Evolutionary conservation across 345 rosid species (phyloP), one percentile per base, ranked within the genome.

Genomic region (Boechera divaricarpa): DNA sequence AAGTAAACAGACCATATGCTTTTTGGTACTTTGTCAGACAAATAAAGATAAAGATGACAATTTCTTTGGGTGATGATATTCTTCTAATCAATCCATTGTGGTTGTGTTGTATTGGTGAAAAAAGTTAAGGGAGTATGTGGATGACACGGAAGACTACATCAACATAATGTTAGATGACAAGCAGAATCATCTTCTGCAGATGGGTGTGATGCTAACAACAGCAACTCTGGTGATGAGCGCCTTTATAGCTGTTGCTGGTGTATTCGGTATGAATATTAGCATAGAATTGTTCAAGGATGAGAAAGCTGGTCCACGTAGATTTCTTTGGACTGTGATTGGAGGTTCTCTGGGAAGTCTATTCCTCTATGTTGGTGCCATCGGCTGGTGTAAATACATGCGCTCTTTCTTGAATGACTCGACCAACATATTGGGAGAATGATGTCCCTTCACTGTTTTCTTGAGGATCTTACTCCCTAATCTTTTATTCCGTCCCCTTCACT

Each of bases 121-220:
- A 54, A 73, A 95, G 99, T 89, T 92, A 78, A 82, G 98, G 86
- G 98, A 91, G 78, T 95, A 92, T 5, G 96, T 92, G 5, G 98
- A 95, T 61, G 98, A 92, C 83, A 92, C 99, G 2, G 98, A 95
- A 76, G 98, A 90, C 70, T 91, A 91, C 88, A 89, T 92, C 74
- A 95, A 95, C 89, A 92, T 92, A 78, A 91, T 91, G 98, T 81
- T 95, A 55, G 98, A 92, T 68, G 98, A 91, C 87, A 92, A 92
- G 82, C 97, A 95, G 82, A 95, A 95, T 79, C 96, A 95, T 80
- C 91, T 92, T 32, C 86, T 95, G 77, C 96, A 86, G 79, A 95
- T 92, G 97, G 99, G 99, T 6, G 97, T 92, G 74, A 86, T 92
- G 93, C 70, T 95, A 79, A 87, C 97, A 3, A 91, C 98, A 6